phyloP scores from a whole-genome alignment of 2,329 filamentous ascomycete species.

The Albophoma yamanashiensis region DNA sequence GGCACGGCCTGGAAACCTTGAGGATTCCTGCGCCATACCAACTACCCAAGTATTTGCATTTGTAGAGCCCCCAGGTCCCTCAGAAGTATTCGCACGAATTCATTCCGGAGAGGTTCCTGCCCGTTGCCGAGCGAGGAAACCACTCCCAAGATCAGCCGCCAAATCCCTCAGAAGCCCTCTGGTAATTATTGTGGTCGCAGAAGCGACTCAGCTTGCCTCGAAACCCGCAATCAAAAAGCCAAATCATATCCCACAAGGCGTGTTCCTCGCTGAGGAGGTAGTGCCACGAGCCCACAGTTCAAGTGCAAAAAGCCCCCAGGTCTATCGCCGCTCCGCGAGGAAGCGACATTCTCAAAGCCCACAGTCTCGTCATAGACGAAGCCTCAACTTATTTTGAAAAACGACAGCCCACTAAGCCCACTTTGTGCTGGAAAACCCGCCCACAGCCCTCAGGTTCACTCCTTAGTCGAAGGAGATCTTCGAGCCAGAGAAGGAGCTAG shows the following conservation, averaged over 20 bases:
- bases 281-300: slow-evolving; percentile 27
- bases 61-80: slow-evolving; percentile 25
- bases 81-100: slow-evolving; percentile 24
- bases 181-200: slow-evolving; percentile 12
- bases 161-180: slow-evolving; percentile 31
- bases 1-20: not conserved
- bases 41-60: slow-evolving; percentile 10
- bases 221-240: slow-evolving; percentile 23
- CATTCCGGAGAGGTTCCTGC: slow-evolving; percentile 6
- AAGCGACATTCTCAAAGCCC: slow-evolving; percentile 43
- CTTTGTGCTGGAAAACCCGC: slow-evolving; percentile 28
- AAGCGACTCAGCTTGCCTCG: slow-evolving; percentile 13
- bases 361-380: slow-evolving; percentile 25
- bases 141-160: slow-evolving; percentile 21
- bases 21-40: not conserved
- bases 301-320: slow-evolving; percentile 40
- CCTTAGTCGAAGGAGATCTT: slow-evolving; percentile 60
- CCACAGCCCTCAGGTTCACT: slow-evolving; percentile 32
- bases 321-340: slow-evolving; percentile 35
- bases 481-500: slow-evolving; percentile 48
- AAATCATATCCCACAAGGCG: slow-evolving; percentile 9
- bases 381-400: slow-evolving; percentile 32
- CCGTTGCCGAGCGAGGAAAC: slow-evolving; percentile 3
- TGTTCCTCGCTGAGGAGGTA: slow-evolving; percentile 6
- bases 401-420: slow-evolving; percentile 45